A percentile compares a stretch with the other conserved stretches of the same genome.
Conservation (phyloP, 176 grass and related monocot genomes). For the Oryza meyeriana region DNA sequence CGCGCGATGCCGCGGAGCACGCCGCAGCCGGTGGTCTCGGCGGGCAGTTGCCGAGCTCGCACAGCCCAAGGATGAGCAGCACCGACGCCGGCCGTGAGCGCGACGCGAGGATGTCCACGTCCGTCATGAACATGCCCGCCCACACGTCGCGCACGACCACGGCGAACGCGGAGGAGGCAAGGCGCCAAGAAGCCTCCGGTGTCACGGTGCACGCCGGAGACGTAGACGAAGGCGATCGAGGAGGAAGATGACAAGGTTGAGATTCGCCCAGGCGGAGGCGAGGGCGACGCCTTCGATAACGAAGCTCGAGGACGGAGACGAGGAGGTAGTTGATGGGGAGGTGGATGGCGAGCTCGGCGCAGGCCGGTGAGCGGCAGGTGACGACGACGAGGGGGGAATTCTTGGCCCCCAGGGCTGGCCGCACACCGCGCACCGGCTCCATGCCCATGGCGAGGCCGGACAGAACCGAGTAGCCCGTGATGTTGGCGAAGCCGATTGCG, state of each 20-base stretch:
- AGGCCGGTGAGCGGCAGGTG: slow-evolving; percentile 70
- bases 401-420: slow-evolving; percentile 82
- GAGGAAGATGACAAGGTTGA: slow-evolving; percentile 82
- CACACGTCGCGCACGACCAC: slow-evolving; percentile 60
- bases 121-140: slow-evolving; percentile 79
- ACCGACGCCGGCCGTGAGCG: slow-evolving; percentile 73
- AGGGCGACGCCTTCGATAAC: slow-evolving; percentile 73
- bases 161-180: slow-evolving; percentile 57
- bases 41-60: slow-evolving; percentile 95
- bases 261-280: slow-evolving; percentile 67
- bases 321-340: slow-evolving; percentile 76
- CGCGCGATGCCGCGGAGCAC: slow-evolving; percentile 81
- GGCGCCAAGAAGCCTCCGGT: slow-evolving; percentile 67
- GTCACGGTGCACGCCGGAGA: slow-evolving; percentile 56
- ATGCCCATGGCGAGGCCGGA: slow-evolving; percentile 90
- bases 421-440: slow-evolving; percentile 95
- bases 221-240: slow-evolving; percentile 62
- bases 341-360: slow-evolving; percentile 68
- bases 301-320: slow-evolving; percentile 55
- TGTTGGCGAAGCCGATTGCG: slow-evolving; percentile 95
- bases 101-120: slow-evolving; percentile 58
- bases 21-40: slow-evolving; percentile 95
- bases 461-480: slow-evolving; percentile 85
- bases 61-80: slow-evolving; percentile 82
- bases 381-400: slow-evolving; percentile 61